Evolutionary conservation across 1,139 yeast species (phyloP).

Genomic region (Suhomyces terraborum): DNA sequence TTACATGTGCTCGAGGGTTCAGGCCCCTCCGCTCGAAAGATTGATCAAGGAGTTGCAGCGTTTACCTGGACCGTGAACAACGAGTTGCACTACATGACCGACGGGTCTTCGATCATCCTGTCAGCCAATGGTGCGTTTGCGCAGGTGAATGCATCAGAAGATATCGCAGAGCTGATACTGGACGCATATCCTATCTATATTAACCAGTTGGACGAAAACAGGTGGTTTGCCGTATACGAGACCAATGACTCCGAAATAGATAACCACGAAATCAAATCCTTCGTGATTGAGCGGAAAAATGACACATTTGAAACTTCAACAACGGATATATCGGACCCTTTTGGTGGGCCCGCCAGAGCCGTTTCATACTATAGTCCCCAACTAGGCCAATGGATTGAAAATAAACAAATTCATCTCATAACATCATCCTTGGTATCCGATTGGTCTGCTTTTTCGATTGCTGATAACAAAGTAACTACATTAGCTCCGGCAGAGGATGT

Average conservation of each 20-base stretch:
- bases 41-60: not conserved
- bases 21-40: not conserved
- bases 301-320: conserved; percentile 23
- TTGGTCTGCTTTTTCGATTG: conserved; percentile 35
- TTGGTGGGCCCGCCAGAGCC: conserved; percentile 50
- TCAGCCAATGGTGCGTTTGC: conserved; percentile 1
- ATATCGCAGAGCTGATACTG: conserved; percentile 5
- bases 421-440: conserved; percentile 69
- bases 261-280: conserved; percentile 23
- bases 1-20: not conserved
- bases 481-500: conserved; percentile 61
- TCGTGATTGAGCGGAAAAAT: conserved; percentile 18
- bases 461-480: conserved; percentile 18
- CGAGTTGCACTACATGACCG: conserved; percentile 2
- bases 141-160: conserved; percentile 8
- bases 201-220: conserved; percentile 7
- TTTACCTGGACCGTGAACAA: conserved; percentile 4
- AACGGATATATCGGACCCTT: conserved; percentile 60
- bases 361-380: conserved; percentile 49
- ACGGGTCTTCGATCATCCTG: conserved; percentile 5
- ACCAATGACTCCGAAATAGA: conserved; percentile 25
- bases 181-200: conserved; percentile 12
- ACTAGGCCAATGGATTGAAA: conserved; percentile 47
- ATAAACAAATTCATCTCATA: conserved; percentile 37
- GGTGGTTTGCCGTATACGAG: conserved; percentile 28